Evolutionary conservation across 2,329 filamentous ascomycete genomes (phyloP), one percentile per base, ranked within the genome.

Genomic region (Sordariomycetes sp.): DNA sequence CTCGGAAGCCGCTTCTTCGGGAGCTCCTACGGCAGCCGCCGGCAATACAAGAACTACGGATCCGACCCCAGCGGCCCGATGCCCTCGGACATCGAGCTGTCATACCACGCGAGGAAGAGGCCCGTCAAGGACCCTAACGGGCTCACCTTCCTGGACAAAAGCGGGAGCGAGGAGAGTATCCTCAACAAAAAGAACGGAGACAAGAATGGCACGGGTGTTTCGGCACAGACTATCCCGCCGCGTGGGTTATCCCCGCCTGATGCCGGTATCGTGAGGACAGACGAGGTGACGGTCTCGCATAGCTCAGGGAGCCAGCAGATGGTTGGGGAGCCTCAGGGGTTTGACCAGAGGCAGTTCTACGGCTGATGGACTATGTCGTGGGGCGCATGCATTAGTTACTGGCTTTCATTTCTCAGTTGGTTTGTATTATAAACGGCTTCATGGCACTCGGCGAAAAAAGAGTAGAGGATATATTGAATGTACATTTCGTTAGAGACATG

Each of bases 1-100:
- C 54, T 62, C 3, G 62, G 63, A 10, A 59, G 61, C 10, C 60
- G 59, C 10, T 55, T 60, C 22, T 62, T 65, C 5, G 45, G 45
- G 20, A 56, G 54, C 25, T 50, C 54, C 17, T 35, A 34, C 25
- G n/a, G 35, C 45, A 15, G 34, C 17, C 28, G 28, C 28, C 57
- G 57, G 17, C 36, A 52, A 20, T 58, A 58, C 53, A 55, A 58
- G 22, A 45, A 55, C 53, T 58, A 54, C 53, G 52, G 57, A 7
- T 51, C 54, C 17, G 42, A 35, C 45, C n/a, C 32, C 22, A 58
- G 42, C 25, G 54, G 54, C 2, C 28, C 15, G 1, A 10, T n/a
- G 17, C 54, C 48, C 15, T 58, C 57, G 13, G 57, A 54, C 12
- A 35, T 55, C 36, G 60, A 62, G n/a, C 57, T 61, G 2, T 57